These are phyloP conservation scores for Triticum monococcum DNA, from an alignment of 176 grass and related monocot genomes.

Conservation along the genomic window DNA sequence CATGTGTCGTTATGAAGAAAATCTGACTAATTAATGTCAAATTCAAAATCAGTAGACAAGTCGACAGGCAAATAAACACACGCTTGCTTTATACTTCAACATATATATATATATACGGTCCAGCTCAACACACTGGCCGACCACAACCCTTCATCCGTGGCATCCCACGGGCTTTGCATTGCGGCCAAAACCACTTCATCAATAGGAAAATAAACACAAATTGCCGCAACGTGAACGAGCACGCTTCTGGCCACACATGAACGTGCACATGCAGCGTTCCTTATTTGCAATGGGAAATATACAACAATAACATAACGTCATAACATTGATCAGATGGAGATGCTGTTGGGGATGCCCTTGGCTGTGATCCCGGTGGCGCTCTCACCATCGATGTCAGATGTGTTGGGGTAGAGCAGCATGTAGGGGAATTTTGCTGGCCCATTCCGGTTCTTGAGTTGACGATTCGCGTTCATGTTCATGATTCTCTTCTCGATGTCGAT, in stretches of 20 bases:
- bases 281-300: neutral
- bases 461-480: neutral
- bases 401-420: conserved; percentile 1
- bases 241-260: neutral
- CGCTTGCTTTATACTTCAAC: neutral
- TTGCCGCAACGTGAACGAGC: neutral
- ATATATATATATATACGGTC: neutral
- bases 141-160: neutral
- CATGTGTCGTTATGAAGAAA: no score
- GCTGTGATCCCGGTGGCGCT: neutral
- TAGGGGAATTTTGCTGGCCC: neutral
- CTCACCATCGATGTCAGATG: neutral
- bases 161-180: neutral
- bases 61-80: no score
- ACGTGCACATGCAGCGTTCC: neutral
- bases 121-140: neutral
- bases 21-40: no score
- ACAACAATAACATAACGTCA: neutral
- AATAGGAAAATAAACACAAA: neutral
- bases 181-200: neutral
- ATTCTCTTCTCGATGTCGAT: neutral
- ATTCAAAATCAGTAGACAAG: no score
- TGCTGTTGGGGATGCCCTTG: conserved; percentile 9
- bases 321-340: neutral
- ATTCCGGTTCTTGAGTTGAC: neutral